phyloP scores from a whole-genome alignment of 805 yeast species.

The Candida manassasensis region DNA sequence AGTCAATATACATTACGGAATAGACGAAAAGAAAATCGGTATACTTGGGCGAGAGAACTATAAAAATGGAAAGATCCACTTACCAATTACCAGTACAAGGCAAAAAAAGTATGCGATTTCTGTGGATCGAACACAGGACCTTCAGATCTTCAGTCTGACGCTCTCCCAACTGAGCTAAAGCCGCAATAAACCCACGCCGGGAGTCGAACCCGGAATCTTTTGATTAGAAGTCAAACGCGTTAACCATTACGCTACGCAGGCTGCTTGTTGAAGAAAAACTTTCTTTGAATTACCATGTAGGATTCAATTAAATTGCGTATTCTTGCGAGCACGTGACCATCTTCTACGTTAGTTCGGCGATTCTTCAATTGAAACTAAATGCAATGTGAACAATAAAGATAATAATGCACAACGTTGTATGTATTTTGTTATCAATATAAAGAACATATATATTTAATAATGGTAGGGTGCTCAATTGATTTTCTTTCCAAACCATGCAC shows the following conservation, averaged over 20 bases:
- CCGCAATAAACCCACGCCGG: slow-evolving; percentile 39
- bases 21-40: neutral
- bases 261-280: slow-evolving; percentile 12
- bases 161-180: slow-evolving; percentile 38
- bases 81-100: slow-evolving; percentile 6
- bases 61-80: neutral
- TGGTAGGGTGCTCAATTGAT: too few relatives aligned
- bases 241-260: slow-evolving; percentile 64
- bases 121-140: slow-evolving; percentile 91
- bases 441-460: too few relatives aligned
- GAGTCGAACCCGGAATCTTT: slow-evolving; percentile 65
- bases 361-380: too few relatives aligned
- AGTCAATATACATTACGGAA: neutral
- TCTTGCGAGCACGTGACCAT: too few relatives aligned
- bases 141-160: slow-evolving; percentile 55
- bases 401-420: too few relatives aligned
- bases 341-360: too few relatives aligned
- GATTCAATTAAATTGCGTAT: too few relatives aligned
- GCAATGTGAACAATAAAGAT: too few relatives aligned
- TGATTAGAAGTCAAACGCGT: slow-evolving; percentile 66
- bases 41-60: neutral
- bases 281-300: too few relatives aligned
- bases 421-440: too few relatives aligned
- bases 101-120: slow-evolving; percentile 47
- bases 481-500: too few relatives aligned